Evolutionary conservation across 345 rosid species (phyloP).

Genomic region (Linum tenue): DNA sequence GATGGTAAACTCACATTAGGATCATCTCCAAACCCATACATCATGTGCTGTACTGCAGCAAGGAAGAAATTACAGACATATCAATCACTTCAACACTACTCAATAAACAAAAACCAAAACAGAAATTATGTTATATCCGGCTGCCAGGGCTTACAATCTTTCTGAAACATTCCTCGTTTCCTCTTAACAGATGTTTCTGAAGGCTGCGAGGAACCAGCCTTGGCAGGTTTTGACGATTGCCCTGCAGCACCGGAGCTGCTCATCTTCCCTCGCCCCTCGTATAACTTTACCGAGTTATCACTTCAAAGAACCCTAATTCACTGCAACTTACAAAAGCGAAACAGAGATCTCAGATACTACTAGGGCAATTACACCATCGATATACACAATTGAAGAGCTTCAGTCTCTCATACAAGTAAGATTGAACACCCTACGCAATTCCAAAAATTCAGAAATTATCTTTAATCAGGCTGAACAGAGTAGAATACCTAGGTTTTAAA

Average conservation of each 20-base stretch:
- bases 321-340: too few species aligned
- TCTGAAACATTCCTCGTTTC: slow-evolving; percentile 72
- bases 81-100: neutral
- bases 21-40: slow-evolving; percentile 94
- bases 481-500: too few species aligned
- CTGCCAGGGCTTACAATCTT: slow-evolving; percentile 49
- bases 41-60: slow-evolving; percentile 83
- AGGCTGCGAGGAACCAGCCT: slow-evolving; percentile 56
- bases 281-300: too few species aligned
- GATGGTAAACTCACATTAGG: slow-evolving; percentile 44
- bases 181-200: slow-evolving; percentile 65
- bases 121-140: neutral
- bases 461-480: too few species aligned
- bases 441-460: too few species aligned
- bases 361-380: too few species aligned
- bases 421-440: too few species aligned
- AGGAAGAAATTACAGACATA: neutral
- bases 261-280: slow-evolving; percentile 8
- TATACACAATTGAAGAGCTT: too few species aligned
- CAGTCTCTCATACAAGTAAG: too few species aligned
- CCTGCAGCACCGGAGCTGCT: slow-evolving; percentile 26
- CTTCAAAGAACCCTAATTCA: too few species aligned
- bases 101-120: neutral
- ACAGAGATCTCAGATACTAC: too few species aligned
- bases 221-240: slow-evolving; percentile 41